Conservation (phyloP, 495 filamentous ascomycete genomes). For the Cercophora samala region DNA sequence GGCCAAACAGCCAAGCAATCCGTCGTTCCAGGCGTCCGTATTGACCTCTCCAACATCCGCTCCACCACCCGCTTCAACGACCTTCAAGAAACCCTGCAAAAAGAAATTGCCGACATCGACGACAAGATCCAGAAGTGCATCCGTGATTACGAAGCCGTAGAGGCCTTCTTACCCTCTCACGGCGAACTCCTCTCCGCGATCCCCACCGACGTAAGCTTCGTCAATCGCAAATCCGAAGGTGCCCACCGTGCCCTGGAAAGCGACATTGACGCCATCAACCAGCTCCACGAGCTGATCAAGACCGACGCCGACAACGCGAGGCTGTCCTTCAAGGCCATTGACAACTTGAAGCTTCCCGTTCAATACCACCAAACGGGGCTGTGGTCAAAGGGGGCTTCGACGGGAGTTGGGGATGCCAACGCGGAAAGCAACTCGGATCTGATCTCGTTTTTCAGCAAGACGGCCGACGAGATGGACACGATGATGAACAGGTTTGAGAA, state of each 20-base stretch:
- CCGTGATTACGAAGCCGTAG: slow-evolving; percentile 50
- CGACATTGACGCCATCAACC: slow-evolving; percentile 68
- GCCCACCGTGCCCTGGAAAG: slow-evolving; percentile 68
- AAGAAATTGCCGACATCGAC: slow-evolving; percentile 70
- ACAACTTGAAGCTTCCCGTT: slow-evolving; percentile 69
- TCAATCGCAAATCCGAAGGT: slow-evolving; percentile 66
- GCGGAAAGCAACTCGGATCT: slow-evolving; percentile 61
- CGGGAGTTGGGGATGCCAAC: slow-evolving; percentile 41
- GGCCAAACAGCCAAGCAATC: slow-evolving; percentile 51
- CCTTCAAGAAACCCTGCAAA: slow-evolving; percentile 77
- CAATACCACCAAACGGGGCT: slow-evolving; percentile 65
- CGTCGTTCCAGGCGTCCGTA: slow-evolving; percentile 65
- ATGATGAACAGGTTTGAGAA: slow-evolving; percentile 63
- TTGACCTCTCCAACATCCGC: slow-evolving; percentile 71
- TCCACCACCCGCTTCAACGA: slow-evolving; percentile 89
- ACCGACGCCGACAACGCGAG: slow-evolving; percentile 68
- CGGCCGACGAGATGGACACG: slow-evolving; percentile 66
- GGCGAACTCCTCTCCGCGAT: slow-evolving; percentile 61
- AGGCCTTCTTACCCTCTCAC: slow-evolving; percentile 63
- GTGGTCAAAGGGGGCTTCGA: slow-evolving; percentile 42
- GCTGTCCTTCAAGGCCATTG: slow-evolving; percentile 69
- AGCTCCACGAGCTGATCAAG: slow-evolving; percentile 59
- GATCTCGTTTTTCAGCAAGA: slow-evolving; percentile 71
- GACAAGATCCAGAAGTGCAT: slow-evolving; percentile 69
- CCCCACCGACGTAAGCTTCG: slow-evolving; percentile 70